Evolutionary conservation across 305 asterid genomes (phyloP).

Genomic region (Striga hermonthica): DNA sequence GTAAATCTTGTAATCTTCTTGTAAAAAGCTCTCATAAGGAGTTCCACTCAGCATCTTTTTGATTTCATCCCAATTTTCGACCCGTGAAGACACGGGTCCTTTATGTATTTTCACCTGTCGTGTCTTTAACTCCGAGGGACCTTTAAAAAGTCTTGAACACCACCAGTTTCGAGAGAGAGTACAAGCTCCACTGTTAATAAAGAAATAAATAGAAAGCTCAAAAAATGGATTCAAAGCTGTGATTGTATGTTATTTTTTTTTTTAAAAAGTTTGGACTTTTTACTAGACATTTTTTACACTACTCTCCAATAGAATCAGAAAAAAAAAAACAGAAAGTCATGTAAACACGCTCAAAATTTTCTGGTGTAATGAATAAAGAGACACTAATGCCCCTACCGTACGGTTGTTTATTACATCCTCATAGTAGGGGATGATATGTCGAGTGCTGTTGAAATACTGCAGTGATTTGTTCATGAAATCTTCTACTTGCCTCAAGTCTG

Average conservation of each 20-base stretch:
- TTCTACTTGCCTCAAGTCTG: slow-evolving; percentile 62
- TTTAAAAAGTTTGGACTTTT: background rate
- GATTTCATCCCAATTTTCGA: slow-evolving; percentile 81
- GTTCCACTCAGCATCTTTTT: slow-evolving; percentile 72
- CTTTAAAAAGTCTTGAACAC: slow-evolving; percentile 78
- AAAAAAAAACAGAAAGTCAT: background rate
- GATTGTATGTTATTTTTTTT: background rate
- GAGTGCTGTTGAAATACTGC: slow-evolving; percentile 73
- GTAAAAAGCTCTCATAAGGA: slow-evolving; percentile 58
- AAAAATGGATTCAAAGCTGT: background rate
- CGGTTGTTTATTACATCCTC: slow-evolving; percentile 72
- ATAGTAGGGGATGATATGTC: slow-evolving; percentile 75
- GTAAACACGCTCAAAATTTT: background rate
- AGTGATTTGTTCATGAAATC: slow-evolving; percentile 58
- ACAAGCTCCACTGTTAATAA: background rate
- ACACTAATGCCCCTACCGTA: slow-evolving; percentile 54
- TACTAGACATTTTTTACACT: background rate
- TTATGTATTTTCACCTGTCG: slow-evolving; percentile 91
- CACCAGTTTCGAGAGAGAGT: slow-evolving; percentile 46
- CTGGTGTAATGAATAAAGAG: background rate
- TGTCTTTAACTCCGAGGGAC: slow-evolving; percentile 66
- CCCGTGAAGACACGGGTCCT: slow-evolving; percentile 71
- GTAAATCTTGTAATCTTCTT: slow-evolving; percentile 57
- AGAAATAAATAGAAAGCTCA: background rate
- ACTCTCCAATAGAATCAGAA: background rate